Evolutionary conservation across 345 rosid species (phyloP).

Genomic region (Hibiscus tridactylites): DNA sequence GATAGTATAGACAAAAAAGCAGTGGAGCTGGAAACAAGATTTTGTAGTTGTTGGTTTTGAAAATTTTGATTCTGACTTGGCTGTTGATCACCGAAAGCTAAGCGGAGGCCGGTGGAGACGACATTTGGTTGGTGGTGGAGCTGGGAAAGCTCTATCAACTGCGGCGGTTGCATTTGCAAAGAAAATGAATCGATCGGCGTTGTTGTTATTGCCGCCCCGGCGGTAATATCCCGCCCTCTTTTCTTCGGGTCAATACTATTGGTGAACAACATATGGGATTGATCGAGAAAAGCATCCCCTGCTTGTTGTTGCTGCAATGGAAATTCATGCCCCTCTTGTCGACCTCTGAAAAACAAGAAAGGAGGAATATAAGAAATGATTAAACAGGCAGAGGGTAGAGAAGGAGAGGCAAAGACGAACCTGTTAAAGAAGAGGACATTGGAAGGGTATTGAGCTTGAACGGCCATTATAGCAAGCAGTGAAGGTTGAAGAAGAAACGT

Average conservation of each 20-base stretch:
- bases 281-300: no score
- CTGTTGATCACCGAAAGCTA: neutral
- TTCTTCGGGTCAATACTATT: neutral
- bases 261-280: neutral
- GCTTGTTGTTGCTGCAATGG: no score
- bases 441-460: no score
- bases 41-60: neutral
- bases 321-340: no score
- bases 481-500: no score
- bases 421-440: no score
- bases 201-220: neutral
- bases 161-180: neutral
- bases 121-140: neutral
- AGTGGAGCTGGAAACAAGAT: neutral
- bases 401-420: no score
- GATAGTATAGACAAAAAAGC: neutral
- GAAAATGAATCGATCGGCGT: neutral
- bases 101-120: neutral
- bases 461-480: no score
- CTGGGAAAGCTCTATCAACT: neutral
- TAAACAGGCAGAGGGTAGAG: no score
- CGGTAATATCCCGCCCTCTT: neutral
- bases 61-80: neutral
- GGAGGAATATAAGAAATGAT: no score
- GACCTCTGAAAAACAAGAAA: no score